These are phyloP conservation scores for Talaromyces stipitatus DNA, from an alignment of 495 filamentous ascomycete species.

Conservation along the genomic window DNA sequence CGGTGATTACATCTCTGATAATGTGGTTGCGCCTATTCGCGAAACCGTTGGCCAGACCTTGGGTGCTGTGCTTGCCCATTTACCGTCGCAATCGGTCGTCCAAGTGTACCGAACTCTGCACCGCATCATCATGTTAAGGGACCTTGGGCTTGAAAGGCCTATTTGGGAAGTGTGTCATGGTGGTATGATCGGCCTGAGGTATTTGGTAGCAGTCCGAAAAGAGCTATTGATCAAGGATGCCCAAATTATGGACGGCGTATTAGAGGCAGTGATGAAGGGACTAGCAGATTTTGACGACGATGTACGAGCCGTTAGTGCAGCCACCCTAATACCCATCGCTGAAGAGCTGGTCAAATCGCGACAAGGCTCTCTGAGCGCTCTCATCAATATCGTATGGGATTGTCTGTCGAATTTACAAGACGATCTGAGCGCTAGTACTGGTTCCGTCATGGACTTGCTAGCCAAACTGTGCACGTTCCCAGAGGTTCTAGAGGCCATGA, in stretches of 20 bases:
- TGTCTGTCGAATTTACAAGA: slow-evolving; percentile 93
- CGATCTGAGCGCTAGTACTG: slow-evolving; percentile 93
- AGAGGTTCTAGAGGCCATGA: slow-evolving; percentile 90
- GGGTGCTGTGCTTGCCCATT: slow-evolving; percentile 76
- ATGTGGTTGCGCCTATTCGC: slow-evolving; percentile 88
- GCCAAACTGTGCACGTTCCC: slow-evolving; percentile 94
- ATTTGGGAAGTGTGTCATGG: slow-evolving; percentile 96
- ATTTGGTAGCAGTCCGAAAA: slow-evolving; percentile 88
- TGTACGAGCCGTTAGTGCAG: slow-evolving; percentile 92
- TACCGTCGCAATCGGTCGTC: slow-evolving; percentile 67
- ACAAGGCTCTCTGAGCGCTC: slow-evolving; percentile 60
- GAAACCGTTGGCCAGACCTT: slow-evolving; percentile 96
- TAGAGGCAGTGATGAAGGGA: slow-evolving; percentile 89
- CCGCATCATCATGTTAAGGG: slow-evolving; percentile 85
- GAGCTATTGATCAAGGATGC: slow-evolving; percentile 78
- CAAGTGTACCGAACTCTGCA: slow-evolving; percentile 73
- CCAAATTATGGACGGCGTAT: slow-evolving; percentile 85
- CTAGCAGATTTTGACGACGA: slow-evolving; percentile 88
- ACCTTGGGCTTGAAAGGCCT: slow-evolving; percentile 58
- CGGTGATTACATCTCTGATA: slow-evolving; percentile 96
- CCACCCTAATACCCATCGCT: slow-evolving; percentile 91
- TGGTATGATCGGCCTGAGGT: slow-evolving; percentile 92
- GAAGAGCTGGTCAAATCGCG: slow-evolving; percentile 85
- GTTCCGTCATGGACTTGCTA: slow-evolving; percentile 94
- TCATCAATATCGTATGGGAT: slow-evolving; percentile 95